Percentiles rank a stretch among this genome's conserved stretches.
Evolutionary conservation across 768 basidiomycete genomes (phyloP).

Genomic region (Nidula microcarpa): DNA sequence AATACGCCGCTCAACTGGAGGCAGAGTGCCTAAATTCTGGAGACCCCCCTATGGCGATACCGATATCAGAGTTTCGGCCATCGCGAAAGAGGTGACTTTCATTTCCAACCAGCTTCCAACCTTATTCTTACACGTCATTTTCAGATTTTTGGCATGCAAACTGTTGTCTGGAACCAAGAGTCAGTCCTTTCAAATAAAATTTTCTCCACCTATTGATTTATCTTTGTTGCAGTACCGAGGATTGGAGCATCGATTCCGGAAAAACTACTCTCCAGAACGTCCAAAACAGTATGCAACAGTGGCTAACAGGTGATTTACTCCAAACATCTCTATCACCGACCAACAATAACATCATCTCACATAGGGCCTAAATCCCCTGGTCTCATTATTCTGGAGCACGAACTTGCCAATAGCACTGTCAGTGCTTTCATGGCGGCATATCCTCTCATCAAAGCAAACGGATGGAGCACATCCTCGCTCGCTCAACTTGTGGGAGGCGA

Average conservation of each 20-base stretch:
- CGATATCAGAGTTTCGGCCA: slow-evolving; percentile 80
- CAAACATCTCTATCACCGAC: neutral
- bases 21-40: slow-evolving; percentile 72
- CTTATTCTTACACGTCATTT: neutral
- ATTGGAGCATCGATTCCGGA: slow-evolving; percentile 62
- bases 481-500: slow-evolving; percentile 38
- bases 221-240: slow-evolving; percentile 48
- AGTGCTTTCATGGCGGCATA: slow-evolving; percentile 64
- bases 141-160: slow-evolving; percentile 69
- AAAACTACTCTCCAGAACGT: slow-evolving; percentile 48
- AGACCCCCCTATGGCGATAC: slow-evolving; percentile 83
- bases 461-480: slow-evolving; percentile 68
- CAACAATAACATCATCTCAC: neutral
- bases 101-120: too few species aligned
- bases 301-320: slow-evolving; percentile 43
- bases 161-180: slow-evolving; percentile 91
- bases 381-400: slow-evolving; percentile 83
- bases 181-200: slow-evolving; percentile 25
- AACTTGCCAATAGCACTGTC: slow-evolving; percentile 59
- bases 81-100: slow-evolving; percentile 66
- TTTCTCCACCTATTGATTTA: slow-evolving; percentile 1
- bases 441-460: slow-evolving; percentile 58
- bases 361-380: slow-evolving; percentile 72
- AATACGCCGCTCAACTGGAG: slow-evolving; percentile 78
- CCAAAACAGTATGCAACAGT: slow-evolving; percentile 45